Evolutionary conservation across 257 asterid genomes (phyloP).

Genomic region (Primulina eburnea): DNA sequence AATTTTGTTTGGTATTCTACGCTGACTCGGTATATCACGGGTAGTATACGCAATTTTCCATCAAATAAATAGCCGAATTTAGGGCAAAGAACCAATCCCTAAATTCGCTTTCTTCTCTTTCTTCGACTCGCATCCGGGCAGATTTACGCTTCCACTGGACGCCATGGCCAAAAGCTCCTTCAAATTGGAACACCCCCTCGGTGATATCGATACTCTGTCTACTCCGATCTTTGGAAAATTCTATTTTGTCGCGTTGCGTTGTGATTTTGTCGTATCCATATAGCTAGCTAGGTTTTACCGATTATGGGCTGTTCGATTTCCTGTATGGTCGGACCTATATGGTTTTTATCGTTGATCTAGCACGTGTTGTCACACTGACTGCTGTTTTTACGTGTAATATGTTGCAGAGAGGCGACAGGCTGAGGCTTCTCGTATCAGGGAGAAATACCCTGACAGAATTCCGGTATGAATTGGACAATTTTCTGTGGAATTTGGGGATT

Average conservation of each 20-base stretch:
- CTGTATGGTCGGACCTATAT: neutral
- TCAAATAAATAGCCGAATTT: neutral
- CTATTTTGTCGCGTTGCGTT: neutral
- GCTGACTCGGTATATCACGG: too few relatives aligned
- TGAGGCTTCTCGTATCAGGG: slow-evolving; percentile 94
- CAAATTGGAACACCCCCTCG: slow-evolving; percentile 75
- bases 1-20: too few relatives aligned
- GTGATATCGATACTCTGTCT: slow-evolving; percentile 26
- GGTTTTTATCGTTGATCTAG: slow-evolving; percentile 26
- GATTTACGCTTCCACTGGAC: slow-evolving; percentile 26
- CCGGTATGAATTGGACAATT: slow-evolving; percentile 48
- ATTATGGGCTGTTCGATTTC: neutral
- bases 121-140: slow-evolving; percentile 14
- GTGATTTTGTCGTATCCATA: neutral
- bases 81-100: neutral
- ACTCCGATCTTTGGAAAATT: slow-evolving; percentile 19
- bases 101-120: too few relatives aligned
- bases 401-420: slow-evolving; percentile 88
- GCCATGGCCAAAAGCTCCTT: slow-evolving; percentile 67
- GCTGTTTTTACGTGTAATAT: neutral
- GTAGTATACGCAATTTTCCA: too few relatives aligned
- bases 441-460: slow-evolving; percentile 96
- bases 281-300: neutral
- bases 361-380: neutral
- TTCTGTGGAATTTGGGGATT: neutral